These are phyloP conservation scores for Tylopilus orsonianus DNA, from an alignment of 1,284 basidiomycete genomes.

Conservation along the genomic window DNA sequence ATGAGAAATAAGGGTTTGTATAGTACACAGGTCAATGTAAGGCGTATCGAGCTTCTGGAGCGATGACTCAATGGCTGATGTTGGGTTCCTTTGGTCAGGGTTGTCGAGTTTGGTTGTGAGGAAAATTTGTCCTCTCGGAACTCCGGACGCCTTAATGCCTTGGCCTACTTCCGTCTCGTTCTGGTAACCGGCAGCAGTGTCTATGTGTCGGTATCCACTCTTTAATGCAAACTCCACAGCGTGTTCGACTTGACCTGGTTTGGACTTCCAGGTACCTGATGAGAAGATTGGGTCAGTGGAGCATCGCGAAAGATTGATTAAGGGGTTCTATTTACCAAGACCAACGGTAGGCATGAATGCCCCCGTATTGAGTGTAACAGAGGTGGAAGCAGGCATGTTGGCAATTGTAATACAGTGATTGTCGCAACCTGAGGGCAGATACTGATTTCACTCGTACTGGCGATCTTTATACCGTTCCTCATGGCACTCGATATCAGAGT, in stretches of 20 bases:
- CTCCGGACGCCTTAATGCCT: conserved; percentile 72
- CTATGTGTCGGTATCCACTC: conserved; percentile 74
- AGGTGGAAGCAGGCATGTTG: conserved; percentile 46
- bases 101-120: conserved; percentile 80
- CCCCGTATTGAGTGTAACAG: conserved; percentile 71
- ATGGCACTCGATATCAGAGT: not conserved
- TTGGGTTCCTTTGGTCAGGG: conserved; percentile 61
- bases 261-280: conserved; percentile 77
- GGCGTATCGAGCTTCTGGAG: conserved; percentile 67
- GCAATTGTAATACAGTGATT: not conserved
- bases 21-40: conserved; percentile 77
- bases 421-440: too few species aligned
- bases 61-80: conserved; percentile 69
- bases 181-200: conserved; percentile 53
- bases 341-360: conserved; percentile 74
- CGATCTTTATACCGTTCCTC: conserved; percentile 12
- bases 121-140: conserved; percentile 69
- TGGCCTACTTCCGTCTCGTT: conserved; percentile 76
- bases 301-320: not conserved
- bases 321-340: conserved; percentile 48
- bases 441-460: too few species aligned
- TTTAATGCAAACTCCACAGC: conserved; percentile 75
- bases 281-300: conserved; percentile 1
- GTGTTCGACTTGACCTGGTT: conserved; percentile 59
- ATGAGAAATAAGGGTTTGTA: conserved; percentile 21